Evolutionary conservation across 192 early-diverging fungal species (phyloP).

Genomic region (Chytriomyces confervae): DNA sequence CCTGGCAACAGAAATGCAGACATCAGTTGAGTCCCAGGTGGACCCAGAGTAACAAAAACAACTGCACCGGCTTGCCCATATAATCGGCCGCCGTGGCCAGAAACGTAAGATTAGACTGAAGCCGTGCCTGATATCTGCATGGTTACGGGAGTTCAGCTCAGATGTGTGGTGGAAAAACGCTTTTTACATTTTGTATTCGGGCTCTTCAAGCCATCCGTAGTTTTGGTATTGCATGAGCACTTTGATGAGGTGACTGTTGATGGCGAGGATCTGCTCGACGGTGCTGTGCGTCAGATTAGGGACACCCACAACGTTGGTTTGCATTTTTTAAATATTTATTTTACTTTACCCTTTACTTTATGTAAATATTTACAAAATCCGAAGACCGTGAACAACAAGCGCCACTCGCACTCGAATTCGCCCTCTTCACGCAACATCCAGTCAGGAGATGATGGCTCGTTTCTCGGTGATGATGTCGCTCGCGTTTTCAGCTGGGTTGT

Average conservation of each 20-base stretch:
- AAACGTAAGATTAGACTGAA: slow-evolving; percentile 69
- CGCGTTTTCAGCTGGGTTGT: no score
- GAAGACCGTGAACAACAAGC: no score
- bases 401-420: no score
- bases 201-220: slow-evolving; percentile 63
- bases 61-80: slow-evolving; percentile 39
- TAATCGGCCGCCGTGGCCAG: slow-evolving; percentile 66
- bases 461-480: no score
- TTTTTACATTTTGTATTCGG: slow-evolving; percentile 33
- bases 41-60: not conserved
- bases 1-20: not conserved
- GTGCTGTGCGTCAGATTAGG: slow-evolving; percentile 34
- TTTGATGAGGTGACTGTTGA: slow-evolving; percentile 65
- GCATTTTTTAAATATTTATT: not conserved
- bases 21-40: not conserved
- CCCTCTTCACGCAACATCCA: no score
- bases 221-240: slow-evolving; percentile 69
- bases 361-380: no score
- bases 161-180: no score
- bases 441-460: no score
- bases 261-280: slow-evolving; percentile 58
- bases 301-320: slow-evolving; percentile 5
- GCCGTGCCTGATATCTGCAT: slow-evolving; percentile 61
- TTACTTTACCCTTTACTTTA: not conserved
- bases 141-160: not conserved